These are phyloP conservation scores for Asparagopsis taxiformis DNA, from an alignment of 31 red algal species.

Conservation along the genomic window DNA sequence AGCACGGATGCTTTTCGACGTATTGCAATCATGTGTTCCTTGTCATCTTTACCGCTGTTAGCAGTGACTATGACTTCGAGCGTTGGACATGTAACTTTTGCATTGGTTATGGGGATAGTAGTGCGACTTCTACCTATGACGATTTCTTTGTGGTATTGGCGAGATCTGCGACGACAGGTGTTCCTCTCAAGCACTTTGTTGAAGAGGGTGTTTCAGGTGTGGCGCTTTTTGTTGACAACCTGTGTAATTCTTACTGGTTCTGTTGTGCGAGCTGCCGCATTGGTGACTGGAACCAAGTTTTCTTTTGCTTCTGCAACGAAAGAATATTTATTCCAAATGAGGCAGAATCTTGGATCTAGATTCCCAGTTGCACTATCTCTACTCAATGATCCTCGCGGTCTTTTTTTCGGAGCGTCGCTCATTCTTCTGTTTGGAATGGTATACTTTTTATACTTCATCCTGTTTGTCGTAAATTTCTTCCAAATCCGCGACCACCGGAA, in stretches of 20 bases:
- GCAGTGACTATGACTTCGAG: conserved; percentile 11
- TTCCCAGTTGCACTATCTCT: conserved; percentile 64
- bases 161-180: conserved; percentile 40
- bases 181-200: neutral
- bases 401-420: conserved; percentile 39
- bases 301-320: conserved; percentile 1
- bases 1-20: conserved; percentile 23
- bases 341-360: conserved; percentile 6
- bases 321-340: neutral
- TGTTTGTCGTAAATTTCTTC: conserved; percentile 52
- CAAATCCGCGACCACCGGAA: conserved; percentile 34
- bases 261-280: neutral
- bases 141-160: conserved; percentile 41
- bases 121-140: conserved; percentile 28
- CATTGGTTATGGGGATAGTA: conserved; percentile 12
- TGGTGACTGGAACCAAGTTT: neutral
- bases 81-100: conserved; percentile 12
- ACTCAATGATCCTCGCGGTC: conserved; percentile 59
- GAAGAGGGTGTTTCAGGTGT: conserved; percentile 8
- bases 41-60: conserved; percentile 27
- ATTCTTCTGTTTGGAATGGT: conserved; percentile 2
- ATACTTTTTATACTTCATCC: conserved; percentile 34
- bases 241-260: conserved; percentile 19
- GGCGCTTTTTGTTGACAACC: conserved; percentile 23
- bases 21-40: conserved; percentile 27